Base-by-base conservation (phyloP, 2,329 filamentous ascomycete species). In the Coccinonectria pachysandricola region DNA sequence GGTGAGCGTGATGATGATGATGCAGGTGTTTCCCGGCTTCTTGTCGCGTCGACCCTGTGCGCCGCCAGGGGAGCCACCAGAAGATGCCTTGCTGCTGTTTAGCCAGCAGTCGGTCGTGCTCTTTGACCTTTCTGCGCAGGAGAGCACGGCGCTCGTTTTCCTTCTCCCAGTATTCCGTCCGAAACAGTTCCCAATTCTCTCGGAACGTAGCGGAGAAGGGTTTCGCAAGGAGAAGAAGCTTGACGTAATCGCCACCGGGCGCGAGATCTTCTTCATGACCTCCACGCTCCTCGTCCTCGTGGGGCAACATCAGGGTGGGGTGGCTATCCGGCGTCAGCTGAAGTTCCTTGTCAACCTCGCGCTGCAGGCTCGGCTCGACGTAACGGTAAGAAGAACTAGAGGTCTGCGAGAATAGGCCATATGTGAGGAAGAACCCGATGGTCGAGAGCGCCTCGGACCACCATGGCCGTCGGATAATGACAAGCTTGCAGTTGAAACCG, bases 141-240 rank as follows among this genome's bases (percentile, higher is more conserved):
- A 81, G 60, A 3, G 79, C 71, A 8, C 91, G 75, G 3, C 88
- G 77, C 53, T 93, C 85, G 49, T 98, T 98, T 54, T 98, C 91
- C 35, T 78, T 78, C 44, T 95, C 88, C 91, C 91, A 98, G 57
- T 95, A 98, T 34, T 95, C 87, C 17, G 79, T 77, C 27, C 91
- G 72, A 56, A 92, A 98, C 10, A 88, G 67, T 49, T 98, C 91
- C 91, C 91, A 98, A 39, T 94, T 93, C 53, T 96, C 87, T 12
- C 91, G 72, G 48, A 98, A 98, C 23, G 84, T 85, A 0, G 91
- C 79, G 5, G 84, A 92, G 49, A 98, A 98, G 0, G 87, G 86
- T 51, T 98, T 98, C 1, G 91, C 85, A 8, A 95, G 70, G 6
- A 98, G 65, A 11, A 96, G 64, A 1, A 98, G 68, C 54, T 93